These are phyloP conservation scores for Cynara cardunculus DNA, from an alignment of 129 eudicot genomes.

Conservation along the genomic window DNA sequence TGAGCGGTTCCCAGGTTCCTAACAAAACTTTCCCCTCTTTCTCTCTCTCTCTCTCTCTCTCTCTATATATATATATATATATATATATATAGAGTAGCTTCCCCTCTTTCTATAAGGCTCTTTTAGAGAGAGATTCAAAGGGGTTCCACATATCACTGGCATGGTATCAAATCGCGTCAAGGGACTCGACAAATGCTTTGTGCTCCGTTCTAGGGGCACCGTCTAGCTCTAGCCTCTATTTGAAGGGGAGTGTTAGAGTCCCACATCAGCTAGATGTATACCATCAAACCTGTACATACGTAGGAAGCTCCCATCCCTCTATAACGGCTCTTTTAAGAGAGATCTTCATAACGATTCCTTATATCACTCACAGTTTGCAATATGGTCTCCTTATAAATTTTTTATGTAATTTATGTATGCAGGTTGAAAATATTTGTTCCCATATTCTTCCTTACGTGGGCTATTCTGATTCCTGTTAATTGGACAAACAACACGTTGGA, in stretches of 20 bases:
- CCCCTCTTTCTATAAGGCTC: background rate
- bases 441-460: conserved; percentile 59
- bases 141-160: background rate
- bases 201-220: background rate
- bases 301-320: background rate
- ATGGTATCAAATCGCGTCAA: background rate
- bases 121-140: background rate
- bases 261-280: background rate
- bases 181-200: too few species aligned
- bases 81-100: background rate
- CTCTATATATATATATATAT: background rate
- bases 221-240: background rate
- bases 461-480: conserved; percentile 78
- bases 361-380: background rate
- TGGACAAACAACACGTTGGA: conserved; percentile 69
- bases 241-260: background rate
- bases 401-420: conserved; percentile 19
- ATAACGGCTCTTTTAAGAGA: background rate
- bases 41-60: background rate
- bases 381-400: background rate
- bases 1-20: background rate
- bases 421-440: conserved; percentile 89
- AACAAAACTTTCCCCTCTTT: background rate
- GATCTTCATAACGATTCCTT: background rate
- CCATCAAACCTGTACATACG: background rate